Evolutionary conservation across 768 basidiomycete species (phyloP).

Genomic region (Suillus subaureus): DNA sequence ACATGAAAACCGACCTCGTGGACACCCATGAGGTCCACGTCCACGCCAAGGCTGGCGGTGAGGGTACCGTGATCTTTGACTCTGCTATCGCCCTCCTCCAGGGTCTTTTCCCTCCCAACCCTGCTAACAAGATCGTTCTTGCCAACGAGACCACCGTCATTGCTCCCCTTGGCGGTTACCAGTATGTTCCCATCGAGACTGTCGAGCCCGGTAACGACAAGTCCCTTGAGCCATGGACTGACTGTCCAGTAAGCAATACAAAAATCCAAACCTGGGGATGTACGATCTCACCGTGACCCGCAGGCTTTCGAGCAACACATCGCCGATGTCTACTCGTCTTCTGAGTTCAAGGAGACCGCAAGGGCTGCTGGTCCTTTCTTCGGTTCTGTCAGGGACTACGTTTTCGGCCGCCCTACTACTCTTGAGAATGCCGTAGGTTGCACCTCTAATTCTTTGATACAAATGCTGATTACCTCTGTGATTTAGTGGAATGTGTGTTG

Average conservation of each 20-base stretch:
- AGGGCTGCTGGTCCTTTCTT: constrained; percentile 68
- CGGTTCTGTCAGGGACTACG: constrained; percentile 63
- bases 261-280: constrained; percentile 15
- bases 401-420: constrained; percentile 66
- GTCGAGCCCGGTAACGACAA: constrained; percentile 83
- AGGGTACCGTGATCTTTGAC: constrained; percentile 87
- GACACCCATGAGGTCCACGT: constrained; percentile 74
- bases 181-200: constrained; percentile 89
- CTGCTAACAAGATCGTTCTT: constrained; percentile 68
- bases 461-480: constrained; percentile 15
- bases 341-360: constrained; percentile 63
- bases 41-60: constrained; percentile 81
- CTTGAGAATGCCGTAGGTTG: constrained; percentile 68
- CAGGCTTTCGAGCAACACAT: constrained; percentile 71
- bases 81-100: constrained; percentile 83
- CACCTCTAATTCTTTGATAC: constrained; percentile 4
- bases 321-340: constrained; percentile 58
- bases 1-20: constrained; percentile 67
- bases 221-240: constrained; percentile 80
- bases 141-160: constrained; percentile 75
- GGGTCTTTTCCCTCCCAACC: constrained; percentile 83
- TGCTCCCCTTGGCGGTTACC: constrained; percentile 81
- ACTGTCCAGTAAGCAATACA: constrained; percentile 49
- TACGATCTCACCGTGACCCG: constrained; percentile 5
- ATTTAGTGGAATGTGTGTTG: constrained; percentile 71